Evolutionary conservation across 2,329 filamentous ascomycete genomes (phyloP), one percentile per base, ranked within the genome.

Genomic region (Alternaria sp.): DNA sequence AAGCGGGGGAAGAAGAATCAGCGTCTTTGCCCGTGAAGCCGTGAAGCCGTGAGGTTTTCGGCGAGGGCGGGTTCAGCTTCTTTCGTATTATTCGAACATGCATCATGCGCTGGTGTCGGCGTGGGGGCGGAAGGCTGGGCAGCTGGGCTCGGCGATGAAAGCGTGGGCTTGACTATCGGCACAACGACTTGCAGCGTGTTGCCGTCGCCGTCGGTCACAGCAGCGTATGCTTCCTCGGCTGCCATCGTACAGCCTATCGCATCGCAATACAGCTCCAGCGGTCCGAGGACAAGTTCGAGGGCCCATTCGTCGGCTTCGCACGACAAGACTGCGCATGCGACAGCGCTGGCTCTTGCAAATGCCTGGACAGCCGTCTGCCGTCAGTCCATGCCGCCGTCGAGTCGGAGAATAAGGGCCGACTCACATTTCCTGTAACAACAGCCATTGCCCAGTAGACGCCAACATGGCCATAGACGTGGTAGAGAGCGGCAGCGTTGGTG

Each of bases 161-260:
- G 34, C 11, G 60, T 36, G 7, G 58, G 51, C 9, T 71, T 61
- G 10, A 66, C 59, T 28, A 72, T 62, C 1, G 70, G 69, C 3
- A 71, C 61, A 13, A 68, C 50, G 5, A 72, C 37, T 28, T 67
- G 62, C 28, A 72, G 46, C 4, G 68, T 72, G 52, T 66, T 55
- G 14, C 70, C 70, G n/a, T 63, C 54, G 10, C 49, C 45, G 17
- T 71, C 62, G 6, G 62, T 70, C n/a, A 65, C 65, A 24, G 63
- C 65, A 7, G 52, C 59, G 21, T 69, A 67, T 14, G 69, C 71
- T 29, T 55, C 60, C 5, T 62, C 40, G 10, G 65, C 54, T 1
- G 70, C 67, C 26, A 72, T 69, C 3, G 53, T 33, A 17, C 65
- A 61, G 14, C 56, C 60, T 28, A 61, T 53, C 24, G 54, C 60